These are phyloP conservation scores for Populus simonii DNA, from an alignment of 345 rosid genomes.

Conservation along the genomic window DNA sequence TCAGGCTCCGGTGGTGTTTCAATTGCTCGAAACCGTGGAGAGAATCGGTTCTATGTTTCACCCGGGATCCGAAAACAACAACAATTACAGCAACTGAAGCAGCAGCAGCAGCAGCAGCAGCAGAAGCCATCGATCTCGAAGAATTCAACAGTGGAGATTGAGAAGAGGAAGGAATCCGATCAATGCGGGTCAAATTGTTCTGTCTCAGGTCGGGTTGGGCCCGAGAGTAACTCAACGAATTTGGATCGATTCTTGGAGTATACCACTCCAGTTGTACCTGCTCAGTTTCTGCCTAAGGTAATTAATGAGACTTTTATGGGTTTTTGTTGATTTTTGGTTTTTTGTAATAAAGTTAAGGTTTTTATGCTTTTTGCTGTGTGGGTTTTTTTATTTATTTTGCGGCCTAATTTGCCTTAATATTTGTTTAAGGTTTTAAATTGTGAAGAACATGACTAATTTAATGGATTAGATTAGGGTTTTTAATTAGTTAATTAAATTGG, in stretches of 20 bases:
- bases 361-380: background rate
- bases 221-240: conserved; percentile 41
- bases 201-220: conserved; percentile 27
- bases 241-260: conserved; percentile 90
- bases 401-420: background rate
- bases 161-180: conserved; percentile 29
- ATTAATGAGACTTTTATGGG: background rate
- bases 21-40: conserved; percentile 32
- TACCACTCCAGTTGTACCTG: conserved; percentile 70
- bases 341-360: background rate
- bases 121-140: conserved; percentile 22
- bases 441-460: background rate
- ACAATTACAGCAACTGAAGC: conserved; percentile 42
- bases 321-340: background rate
- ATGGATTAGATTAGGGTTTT: background rate
- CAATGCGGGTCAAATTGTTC: conserved; percentile 42
- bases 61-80: conserved; percentile 41
- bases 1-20: conserved; percentile 38
- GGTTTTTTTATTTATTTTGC: background rate
- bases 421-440: background rate
- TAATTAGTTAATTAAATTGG: background rate
- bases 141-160: conserved; percentile 33
- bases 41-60: conserved; percentile 42
- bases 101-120: conserved; percentile 34
- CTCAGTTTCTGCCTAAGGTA: conserved; percentile 64